These are phyloP conservation scores for Tuber calosporum DNA, from an alignment of 495 filamentous ascomycete species.

Conservation along the genomic window DNA sequence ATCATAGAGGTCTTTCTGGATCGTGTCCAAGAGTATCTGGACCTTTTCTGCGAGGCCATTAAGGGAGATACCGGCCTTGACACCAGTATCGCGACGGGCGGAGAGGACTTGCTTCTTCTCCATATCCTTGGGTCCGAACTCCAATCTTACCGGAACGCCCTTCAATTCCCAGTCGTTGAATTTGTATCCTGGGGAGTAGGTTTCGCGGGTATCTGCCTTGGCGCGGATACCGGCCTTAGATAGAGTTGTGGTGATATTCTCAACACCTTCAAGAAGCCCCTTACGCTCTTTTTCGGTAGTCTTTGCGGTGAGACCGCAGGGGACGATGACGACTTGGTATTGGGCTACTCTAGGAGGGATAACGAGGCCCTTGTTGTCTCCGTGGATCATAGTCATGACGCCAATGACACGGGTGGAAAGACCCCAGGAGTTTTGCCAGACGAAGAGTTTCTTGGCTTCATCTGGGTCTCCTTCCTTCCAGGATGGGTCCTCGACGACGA, in stretches of 20 bases:
- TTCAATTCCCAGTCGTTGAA: constrained; percentile 97
- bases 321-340: constrained; percentile 76
- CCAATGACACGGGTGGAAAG: constrained; percentile 90
- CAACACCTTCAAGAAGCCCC: constrained; percentile 62
- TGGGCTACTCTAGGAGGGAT: constrained; percentile 80
- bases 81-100: constrained; percentile 81
- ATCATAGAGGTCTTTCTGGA: constrained; percentile 77
- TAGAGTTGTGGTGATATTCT: constrained; percentile 58
- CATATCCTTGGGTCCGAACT: constrained; percentile 90
- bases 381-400: constrained; percentile 96
- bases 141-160: constrained; percentile 84
- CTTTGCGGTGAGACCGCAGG: constrained; percentile 88
- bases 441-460: constrained; percentile 60
- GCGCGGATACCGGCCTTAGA: constrained; percentile 60
- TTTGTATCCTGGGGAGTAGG: constrained; percentile 89
- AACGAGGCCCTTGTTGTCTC: constrained; percentile 88
- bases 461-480: constrained; percentile 58
- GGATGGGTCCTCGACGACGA: constrained; percentile 86
- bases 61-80: constrained; percentile 66
- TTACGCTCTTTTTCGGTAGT: constrained; percentile 67
- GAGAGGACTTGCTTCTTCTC: constrained; percentile 74
- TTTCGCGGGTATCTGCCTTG: constrained; percentile 70
- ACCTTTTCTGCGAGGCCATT: constrained; percentile 61
- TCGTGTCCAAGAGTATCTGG: constrained; percentile 73
- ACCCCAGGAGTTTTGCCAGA: constrained; percentile 99